Evolutionary conservation across 805 yeast species (phyloP), one percentile per base, ranked within the genome.

Genomic region (Wilhelminamyces savonicus): DNA sequence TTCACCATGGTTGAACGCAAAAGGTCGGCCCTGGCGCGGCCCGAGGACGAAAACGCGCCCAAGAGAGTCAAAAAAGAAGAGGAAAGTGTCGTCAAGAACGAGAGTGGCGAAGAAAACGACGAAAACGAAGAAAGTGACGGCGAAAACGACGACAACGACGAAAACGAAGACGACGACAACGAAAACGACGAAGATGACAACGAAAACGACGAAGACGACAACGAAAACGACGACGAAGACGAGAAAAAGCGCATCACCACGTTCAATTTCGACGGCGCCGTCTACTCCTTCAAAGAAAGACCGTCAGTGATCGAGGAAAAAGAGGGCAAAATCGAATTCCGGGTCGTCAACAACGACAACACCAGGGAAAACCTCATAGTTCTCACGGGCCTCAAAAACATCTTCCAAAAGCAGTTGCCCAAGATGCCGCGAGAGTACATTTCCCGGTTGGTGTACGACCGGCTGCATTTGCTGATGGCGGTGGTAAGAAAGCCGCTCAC

Each of bases 401-500:
- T 92, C 41, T 92, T 92, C 56, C 98, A 92, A 54, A 88, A 88
- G 48, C 99, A 92, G 59, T 70, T 92, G 39, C 99, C 99, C 2
- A 90, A 92, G 58, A 92, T 92, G 99, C 99, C 99, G 13, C 74
- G 92, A 38, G 97, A 92, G 51, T 92, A 92, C 58, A 92, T 92
- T 49, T 86, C 96, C 5, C 66, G 98, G 41, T 70, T 92, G 37
- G 97, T 92, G 3, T 92, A 87, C 52, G 99, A 92, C 52, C 65
- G 97, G 43, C 80, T 90, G 23, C 99, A 92, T 60, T 63, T 94
- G 23, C 87, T 97, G 0, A 87, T 92, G 73, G 98, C 99, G 0
- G 95, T 92, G 30, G 92, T 92, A 13, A 69, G 95, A 40, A 87
- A 85, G 44, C 96, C 96, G 7, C 62, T 90, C 44, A 85, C 94